Evolutionary conservation across 805 yeast genomes (phyloP).

Genomic region (Candida mattraensis): DNA sequence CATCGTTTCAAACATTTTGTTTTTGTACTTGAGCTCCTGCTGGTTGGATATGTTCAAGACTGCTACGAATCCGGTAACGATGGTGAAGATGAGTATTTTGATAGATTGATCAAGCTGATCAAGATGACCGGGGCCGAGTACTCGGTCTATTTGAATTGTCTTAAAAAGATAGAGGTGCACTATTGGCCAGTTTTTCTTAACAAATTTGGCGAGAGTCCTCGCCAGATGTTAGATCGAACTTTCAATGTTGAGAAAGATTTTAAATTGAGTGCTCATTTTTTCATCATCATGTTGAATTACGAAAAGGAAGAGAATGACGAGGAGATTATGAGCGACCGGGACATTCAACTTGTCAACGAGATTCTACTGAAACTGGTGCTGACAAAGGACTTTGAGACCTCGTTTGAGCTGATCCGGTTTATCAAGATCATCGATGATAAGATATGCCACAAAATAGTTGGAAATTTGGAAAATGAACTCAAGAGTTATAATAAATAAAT

Average conservation of each 20-base stretch:
- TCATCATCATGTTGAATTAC: constrained; percentile 51
- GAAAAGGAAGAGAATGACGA: constrained; percentile 39
- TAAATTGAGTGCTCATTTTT: constrained; percentile 49
- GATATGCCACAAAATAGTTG: constrained; percentile 38
- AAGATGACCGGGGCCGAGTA: constrained; percentile 32
- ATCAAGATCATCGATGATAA: constrained; percentile 47
- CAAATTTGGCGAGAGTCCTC: constrained; percentile 42
- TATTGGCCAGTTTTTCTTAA: constrained; percentile 51
- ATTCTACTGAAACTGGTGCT: constrained; percentile 44
- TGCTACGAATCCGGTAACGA: constrained; percentile 33
- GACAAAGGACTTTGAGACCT: constrained; percentile 48
- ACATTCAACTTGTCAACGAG: constrained; percentile 41
- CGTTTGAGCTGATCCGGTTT: constrained; percentile 54
- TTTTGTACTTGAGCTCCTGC: constrained; percentile 49
- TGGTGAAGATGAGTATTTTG: constrained; percentile 27
- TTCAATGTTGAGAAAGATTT: constrained; percentile 38
- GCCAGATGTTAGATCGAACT: constrained; percentile 42
- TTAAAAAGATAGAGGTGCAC: constrained; percentile 52
- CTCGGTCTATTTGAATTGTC: constrained; percentile 48
- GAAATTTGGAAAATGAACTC: constrained; percentile 20
- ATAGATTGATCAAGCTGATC: constrained; percentile 33
- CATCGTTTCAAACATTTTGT: constrained; percentile 42
- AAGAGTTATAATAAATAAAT: constrained; percentile 27
- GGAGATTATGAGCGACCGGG: constrained; percentile 27
- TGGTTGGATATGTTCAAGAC: constrained; percentile 39